Evolutionary conservation across 495 filamentous ascomycete species (phyloP), one percentile per base, ranked within the genome.

Genomic region (Penicillium paradoxum): DNA sequence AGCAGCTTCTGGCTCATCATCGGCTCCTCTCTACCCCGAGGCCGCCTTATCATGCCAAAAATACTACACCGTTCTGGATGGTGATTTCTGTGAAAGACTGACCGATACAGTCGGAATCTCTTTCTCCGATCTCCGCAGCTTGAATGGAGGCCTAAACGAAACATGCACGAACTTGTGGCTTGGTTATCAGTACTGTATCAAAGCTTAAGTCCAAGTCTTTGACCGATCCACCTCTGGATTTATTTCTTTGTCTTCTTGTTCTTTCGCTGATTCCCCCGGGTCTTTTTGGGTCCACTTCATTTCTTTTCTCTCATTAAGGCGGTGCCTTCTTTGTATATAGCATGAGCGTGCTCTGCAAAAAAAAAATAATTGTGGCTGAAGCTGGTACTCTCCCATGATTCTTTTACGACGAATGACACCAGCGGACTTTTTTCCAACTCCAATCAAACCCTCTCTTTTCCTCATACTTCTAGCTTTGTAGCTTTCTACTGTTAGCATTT

Each of bases 1-100:
- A 10, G 47, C 46, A 38, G 58, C 44, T n/a, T 4, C 53, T n/a
- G 4, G 11, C 19, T 47, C 38, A 22, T 36, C 42, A 19, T 46
- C 42, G 17, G 41, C 15, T 18, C 55, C 58, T 21, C 27, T 48
- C 15, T 66, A 66, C 37, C 66, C 62, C 10, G 53, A 76, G 52
- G 75, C 77, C 13, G 68, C 59, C 15, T 49, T 58, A 1, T 49
- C 60, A 1, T 82, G 78, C 65, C 64, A 72, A 47, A 55, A 63
- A 25, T 78, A 71, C 57, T 63, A 73, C 58, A 59, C 70, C 25
- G 72, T 78, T 9, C 21, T 49, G 15, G 19, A 30, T 2, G 74
- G 71, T 44, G 77, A 80, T 51, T 63, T 58, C 54, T 82, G 79
- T 55, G 45, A 44, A 8, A 57, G 57, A 33, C 67, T 82, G 24